phyloP scores from a whole-genome alignment of 805 yeast genomes.

The Isabelozyma gotoi region DNA sequence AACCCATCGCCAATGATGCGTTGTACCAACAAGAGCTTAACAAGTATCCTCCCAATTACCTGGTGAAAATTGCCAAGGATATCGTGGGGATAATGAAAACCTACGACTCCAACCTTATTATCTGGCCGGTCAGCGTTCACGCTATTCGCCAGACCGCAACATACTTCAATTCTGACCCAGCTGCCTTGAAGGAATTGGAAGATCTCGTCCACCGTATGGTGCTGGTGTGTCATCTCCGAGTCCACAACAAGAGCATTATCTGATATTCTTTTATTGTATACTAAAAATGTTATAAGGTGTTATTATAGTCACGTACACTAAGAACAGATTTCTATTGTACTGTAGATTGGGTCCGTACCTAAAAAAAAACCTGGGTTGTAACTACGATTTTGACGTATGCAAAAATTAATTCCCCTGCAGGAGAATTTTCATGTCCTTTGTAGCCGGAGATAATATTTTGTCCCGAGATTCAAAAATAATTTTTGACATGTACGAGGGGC shows the following conservation, averaged over 20 bases:
- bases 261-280: not conserved
- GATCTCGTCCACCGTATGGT: constrained; percentile 16
- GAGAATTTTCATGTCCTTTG: too few species aligned
- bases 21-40: constrained; percentile 17
- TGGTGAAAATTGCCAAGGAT: constrained; percentile 29
- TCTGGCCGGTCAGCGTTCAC: constrained; percentile 39
- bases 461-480: too few species aligned
- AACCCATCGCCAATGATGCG: constrained; percentile 12
- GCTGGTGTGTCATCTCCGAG: constrained; percentile 8
- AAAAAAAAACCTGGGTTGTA: too few species aligned
- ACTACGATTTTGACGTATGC: too few species aligned
- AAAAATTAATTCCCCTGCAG: too few species aligned
- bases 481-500: too few species aligned
- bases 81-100: constrained; percentile 38
- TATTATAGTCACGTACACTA: too few species aligned
- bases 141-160: constrained; percentile 27
- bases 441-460: too few species aligned
- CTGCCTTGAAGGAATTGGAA: constrained; percentile 16
- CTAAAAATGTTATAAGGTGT: too few species aligned
- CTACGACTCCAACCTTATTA: constrained; percentile 28
- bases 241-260: constrained; percentile 4
- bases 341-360: too few species aligned
- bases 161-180: constrained; percentile 21
- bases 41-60: constrained; percentile 23
- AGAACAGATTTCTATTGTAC: too few species aligned